Conservation (phyloP, 371 early-diverging fungal genomes). For the Mucor racemosus region DNA sequence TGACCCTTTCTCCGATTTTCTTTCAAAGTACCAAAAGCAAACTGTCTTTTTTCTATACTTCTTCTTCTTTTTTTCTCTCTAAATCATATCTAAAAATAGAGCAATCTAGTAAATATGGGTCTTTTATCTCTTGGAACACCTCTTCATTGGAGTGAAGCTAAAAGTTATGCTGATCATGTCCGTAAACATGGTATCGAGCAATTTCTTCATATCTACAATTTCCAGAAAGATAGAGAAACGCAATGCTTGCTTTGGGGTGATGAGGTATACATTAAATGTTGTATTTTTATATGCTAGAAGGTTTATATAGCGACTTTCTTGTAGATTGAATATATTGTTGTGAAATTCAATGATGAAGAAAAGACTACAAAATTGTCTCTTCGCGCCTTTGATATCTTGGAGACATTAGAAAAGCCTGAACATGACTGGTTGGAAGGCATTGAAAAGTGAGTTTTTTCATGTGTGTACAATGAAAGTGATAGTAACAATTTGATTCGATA, state of each 20-base stretch:
- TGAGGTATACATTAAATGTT: slow-evolving; percentile 66
- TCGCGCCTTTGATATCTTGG: slow-evolving; percentile 85
- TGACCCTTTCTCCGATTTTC: neutral
- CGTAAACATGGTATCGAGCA: slow-evolving; percentile 93
- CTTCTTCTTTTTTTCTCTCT: neutral
- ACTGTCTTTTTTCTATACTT: neutral
- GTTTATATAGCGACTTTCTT: too few species aligned
- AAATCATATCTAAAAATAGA: neutral
- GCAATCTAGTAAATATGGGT: slow-evolving; percentile 71
- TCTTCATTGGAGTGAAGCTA: slow-evolving; percentile 91
- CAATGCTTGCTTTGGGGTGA: slow-evolving; percentile 95
- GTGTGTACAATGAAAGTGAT: too few species aligned
- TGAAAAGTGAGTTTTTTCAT: slow-evolving; percentile 32
- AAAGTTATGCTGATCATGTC: slow-evolving; percentile 86
- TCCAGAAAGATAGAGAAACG: slow-evolving; percentile 75
- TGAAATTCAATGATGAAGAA: slow-evolving; percentile 76
- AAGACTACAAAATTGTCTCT: slow-evolving; percentile 78
- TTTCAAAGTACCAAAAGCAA: slow-evolving; percentile 1
- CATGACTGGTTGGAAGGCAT: slow-evolving; percentile 52
- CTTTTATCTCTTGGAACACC: slow-evolving; percentile 95
- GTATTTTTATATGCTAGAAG: neutral
- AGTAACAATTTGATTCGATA: neutral
- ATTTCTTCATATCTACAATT: slow-evolving; percentile 88
- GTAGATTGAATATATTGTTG: slow-evolving; percentile 93
- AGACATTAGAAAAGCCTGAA: slow-evolving; percentile 78